phyloP scores from a whole-genome alignment of 179 eudicot species.

The Drosera spatulata region DNA sequence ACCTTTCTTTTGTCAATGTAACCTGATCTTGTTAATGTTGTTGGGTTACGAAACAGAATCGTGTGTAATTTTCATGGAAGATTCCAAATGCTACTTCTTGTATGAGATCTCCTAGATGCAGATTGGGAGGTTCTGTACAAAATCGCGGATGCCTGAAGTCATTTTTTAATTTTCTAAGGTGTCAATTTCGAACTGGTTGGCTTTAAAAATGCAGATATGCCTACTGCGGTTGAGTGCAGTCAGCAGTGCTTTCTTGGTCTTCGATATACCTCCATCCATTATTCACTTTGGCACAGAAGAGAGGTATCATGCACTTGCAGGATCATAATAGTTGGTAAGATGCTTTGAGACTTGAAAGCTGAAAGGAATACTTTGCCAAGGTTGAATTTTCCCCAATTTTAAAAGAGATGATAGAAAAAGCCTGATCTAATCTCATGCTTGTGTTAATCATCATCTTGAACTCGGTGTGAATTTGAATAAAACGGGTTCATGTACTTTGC shows the following conservation, averaged over 20 bases:
- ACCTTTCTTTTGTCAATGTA: too few relatives aligned
- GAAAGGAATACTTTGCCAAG: conserved; percentile 34
- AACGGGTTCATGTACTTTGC: too few relatives aligned
- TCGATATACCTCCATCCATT: conserved; percentile 63
- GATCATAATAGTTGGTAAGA: conserved; percentile 97
- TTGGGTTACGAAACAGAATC: conserved; percentile 16
- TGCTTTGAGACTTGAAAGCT: conserved; percentile 81
- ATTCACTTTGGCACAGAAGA: conserved; percentile 68
- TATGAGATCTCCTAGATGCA: conserved; percentile 43
- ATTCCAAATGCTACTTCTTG: conserved; percentile 26
- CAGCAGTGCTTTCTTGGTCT: conserved; percentile 96
- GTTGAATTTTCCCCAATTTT: conserved; percentile 34
- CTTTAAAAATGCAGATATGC: conserved; percentile 99
- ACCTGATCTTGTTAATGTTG: too few relatives aligned
- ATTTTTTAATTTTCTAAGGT: conserved; percentile 56
- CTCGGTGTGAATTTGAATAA: too few relatives aligned
- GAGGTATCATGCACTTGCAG: conserved; percentile 97
- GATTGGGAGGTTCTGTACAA: conserved; percentile 43
- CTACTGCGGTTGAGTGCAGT: conserved; percentile 68
- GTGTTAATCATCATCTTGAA: too few relatives aligned
- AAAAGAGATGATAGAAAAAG: not conserved
- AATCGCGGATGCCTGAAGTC: conserved; percentile 52
- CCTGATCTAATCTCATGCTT: too few relatives aligned
- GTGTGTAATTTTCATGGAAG: conserved; percentile 25
- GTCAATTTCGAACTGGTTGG: conserved; percentile 93